These are phyloP conservation scores for Fraxinus quadrangulata DNA, from an alignment of 257 asterid species.

Conservation along the genomic window DNA sequence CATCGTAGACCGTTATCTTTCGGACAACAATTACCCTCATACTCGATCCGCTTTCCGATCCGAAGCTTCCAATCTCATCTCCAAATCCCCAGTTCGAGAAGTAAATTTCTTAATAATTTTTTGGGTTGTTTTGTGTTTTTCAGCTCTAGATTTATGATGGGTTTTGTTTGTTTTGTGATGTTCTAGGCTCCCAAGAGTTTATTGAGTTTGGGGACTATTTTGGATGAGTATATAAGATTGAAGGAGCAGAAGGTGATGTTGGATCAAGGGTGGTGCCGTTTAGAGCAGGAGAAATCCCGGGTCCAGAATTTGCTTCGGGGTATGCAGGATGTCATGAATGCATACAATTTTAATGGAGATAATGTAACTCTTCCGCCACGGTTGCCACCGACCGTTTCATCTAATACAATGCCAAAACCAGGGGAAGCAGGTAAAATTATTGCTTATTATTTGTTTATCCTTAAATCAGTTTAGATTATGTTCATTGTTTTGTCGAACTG, in stretches of 20 bases:
- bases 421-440: conserved; percentile 38
- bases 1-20: conserved; percentile 85
- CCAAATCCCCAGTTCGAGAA: conserved; percentile 75
- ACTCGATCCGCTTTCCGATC: conserved; percentile 70
- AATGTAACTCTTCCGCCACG: conserved; percentile 38
- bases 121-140: neutral
- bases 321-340: conserved; percentile 76
- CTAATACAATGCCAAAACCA: neutral
- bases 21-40: conserved; percentile 56
- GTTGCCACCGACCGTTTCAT: conserved; percentile 31
- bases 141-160: conserved; percentile 9
- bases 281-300: conserved; percentile 74
- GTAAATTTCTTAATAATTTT: conserved; percentile 25
- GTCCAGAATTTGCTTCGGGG: conserved; percentile 72
- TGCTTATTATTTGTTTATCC: neutral
- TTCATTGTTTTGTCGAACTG: neutral
- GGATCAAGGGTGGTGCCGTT: conserved; percentile 68
- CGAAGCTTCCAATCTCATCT: conserved; percentile 69
- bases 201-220: conserved; percentile 73
- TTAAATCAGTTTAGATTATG: neutral
- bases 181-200: conserved; percentile 79
- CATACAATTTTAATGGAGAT: conserved; percentile 43
- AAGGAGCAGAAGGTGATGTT: conserved; percentile 77
- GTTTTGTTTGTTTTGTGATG: neutral
- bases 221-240: conserved; percentile 80